Conservation (phyloP, 1,284 basidiomycete species). For the Trichosporon sp. region DNA sequence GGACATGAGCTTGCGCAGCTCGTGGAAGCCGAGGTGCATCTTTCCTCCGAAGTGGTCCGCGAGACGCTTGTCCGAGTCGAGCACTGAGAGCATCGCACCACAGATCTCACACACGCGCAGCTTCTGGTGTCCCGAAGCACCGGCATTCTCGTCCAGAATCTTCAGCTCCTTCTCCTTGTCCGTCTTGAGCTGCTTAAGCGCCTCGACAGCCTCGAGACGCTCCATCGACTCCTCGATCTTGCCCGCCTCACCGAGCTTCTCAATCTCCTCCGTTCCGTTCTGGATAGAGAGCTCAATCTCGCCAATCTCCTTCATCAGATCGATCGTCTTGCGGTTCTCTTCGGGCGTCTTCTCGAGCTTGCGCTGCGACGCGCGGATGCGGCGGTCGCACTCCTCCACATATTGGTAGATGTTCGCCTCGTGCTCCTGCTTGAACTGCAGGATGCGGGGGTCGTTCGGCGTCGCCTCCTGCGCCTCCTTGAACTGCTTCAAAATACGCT, state of each 20-base stretch:
- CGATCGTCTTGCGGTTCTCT: conserved; percentile 98
- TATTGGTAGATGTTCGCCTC: conserved; percentile 93
- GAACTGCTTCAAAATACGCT: conserved; percentile 90
- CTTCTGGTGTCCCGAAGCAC: conserved; percentile 98
- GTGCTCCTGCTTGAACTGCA: conserved; percentile 87
- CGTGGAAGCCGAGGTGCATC: conserved; percentile 99
- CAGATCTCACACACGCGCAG: conserved; percentile 98
- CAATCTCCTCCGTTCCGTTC: conserved; percentile 97
- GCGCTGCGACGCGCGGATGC: conserved; percentile 90
- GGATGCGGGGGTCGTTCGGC: conserved; percentile 75
- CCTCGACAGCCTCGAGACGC: conserved; percentile 96
- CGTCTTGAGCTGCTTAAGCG: conserved; percentile 90
- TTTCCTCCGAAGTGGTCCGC: conserved; percentile 99
- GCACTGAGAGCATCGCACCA: conserved; percentile 94
- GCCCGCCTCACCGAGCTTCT: conserved; percentile 91
- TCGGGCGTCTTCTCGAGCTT: conserved; percentile 98
- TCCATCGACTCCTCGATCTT: conserved; percentile 98
- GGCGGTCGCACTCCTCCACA: conserved; percentile 96
- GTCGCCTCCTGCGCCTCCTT: conserved; percentile 72
- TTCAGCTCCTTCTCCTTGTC: conserved; percentile 98
- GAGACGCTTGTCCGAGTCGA: conserved; percentile 96
- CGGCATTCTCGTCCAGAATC: conserved; percentile 95
- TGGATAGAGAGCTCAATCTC: conserved; percentile 99
- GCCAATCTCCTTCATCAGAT: conserved; percentile 98
- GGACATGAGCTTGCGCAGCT: conserved; percentile 87